Base-by-base conservation (phyloP, 164 flowering plant species). In the Chimonanthus salicifolius region DNA sequence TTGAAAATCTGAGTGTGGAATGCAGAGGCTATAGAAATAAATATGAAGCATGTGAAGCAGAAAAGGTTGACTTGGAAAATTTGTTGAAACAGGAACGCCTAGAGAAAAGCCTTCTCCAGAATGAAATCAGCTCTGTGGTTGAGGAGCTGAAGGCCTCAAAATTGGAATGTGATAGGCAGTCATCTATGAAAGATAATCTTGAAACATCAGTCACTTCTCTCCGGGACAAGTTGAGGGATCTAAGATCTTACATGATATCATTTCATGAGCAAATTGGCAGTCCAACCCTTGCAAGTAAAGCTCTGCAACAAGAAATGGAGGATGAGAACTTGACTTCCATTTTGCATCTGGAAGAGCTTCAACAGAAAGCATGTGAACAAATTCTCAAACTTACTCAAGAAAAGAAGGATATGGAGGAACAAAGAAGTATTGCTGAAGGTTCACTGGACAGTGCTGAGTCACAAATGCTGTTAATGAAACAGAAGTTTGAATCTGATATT, bases 291-390 rank as follows among this genome's bases (percentile, higher is more conserved):
- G 20, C 3, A 6, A 67, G 74, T 75, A 75, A 73, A 74, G 62
- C 74, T 62, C 20, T 48, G 9, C 75, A 33, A 67, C 75, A 66
- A 65, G 76, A 81, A 62, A 47, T 78, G 76, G 86, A 84, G 65
- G 71, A 68, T 47, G 50, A 49, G 70, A 81, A 83, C 75, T 74
- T 86, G 21, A 80, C 70, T 68, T 49, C 71, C 51, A 50, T 85
- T 62, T 67, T 73, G 79, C 83, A 75, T 47, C 74, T 92, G 67
- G 95, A 88, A 77, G 78, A 85, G 78, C 81, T 86, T 67, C 92
- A 85, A 76, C 62, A 75, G 47, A 78, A 64, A 70, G 78, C 86
- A 50, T 79, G 62, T 77, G 72, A 72, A 74, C 86, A 75, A 74
- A 76, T 87, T 71, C 74, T 74, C 73, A 82, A 83, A 66, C 83